phyloP scores from a whole-genome alignment of 2,329 filamentous ascomycete genomes.

The Tolypocladium album region DNA sequence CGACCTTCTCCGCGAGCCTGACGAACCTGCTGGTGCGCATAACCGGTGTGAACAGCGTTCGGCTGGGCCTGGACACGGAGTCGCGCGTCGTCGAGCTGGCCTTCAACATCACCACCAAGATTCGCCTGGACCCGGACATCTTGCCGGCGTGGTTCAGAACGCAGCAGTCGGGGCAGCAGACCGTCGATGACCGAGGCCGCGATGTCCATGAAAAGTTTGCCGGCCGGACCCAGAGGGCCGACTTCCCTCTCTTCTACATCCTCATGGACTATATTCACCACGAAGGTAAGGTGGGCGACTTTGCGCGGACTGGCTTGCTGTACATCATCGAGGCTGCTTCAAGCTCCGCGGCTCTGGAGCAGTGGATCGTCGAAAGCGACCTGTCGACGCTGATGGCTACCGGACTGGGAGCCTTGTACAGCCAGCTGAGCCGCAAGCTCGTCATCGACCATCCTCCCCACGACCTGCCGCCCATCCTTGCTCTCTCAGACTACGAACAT shows the following conservation, averaged over 20 bases:
- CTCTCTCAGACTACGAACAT: constrained; percentile 79
- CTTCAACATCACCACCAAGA: constrained; percentile 95
- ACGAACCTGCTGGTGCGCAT: constrained; percentile 79
- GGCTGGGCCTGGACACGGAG: constrained; percentile 72
- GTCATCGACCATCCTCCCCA: constrained; percentile 69
- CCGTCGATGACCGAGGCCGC: constrained; percentile 25
- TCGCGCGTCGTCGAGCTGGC: constrained; percentile 83
- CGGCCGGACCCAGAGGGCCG: constrained; percentile 75
- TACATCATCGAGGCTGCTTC: constrained; percentile 95
- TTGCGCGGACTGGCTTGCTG: constrained; percentile 83
- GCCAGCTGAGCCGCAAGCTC: constrained; percentile 62
- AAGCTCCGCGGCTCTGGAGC: constrained; percentile 70
- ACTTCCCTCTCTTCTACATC: constrained; percentile 93
- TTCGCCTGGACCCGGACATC: constrained; percentile 77
- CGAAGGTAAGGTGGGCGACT: constrained; percentile 89
- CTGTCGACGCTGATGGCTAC: constrained; percentile 95
- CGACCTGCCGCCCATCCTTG: constrained; percentile 70
- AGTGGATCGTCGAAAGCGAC: constrained; percentile 96
- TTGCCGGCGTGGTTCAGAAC: constrained; percentile 85
- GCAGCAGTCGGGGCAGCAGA: constrained; percentile 14
- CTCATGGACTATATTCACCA: constrained; percentile 95
- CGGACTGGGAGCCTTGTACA: constrained; percentile 69
- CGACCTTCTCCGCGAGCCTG: constrained; percentile 73
- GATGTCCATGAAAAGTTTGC: constrained; percentile 71
- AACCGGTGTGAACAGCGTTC: constrained; percentile 60